These are phyloP conservation scores for Patellaria atrata DNA, from an alignment of 495 filamentous ascomycete genomes.

Conservation along the genomic window DNA sequence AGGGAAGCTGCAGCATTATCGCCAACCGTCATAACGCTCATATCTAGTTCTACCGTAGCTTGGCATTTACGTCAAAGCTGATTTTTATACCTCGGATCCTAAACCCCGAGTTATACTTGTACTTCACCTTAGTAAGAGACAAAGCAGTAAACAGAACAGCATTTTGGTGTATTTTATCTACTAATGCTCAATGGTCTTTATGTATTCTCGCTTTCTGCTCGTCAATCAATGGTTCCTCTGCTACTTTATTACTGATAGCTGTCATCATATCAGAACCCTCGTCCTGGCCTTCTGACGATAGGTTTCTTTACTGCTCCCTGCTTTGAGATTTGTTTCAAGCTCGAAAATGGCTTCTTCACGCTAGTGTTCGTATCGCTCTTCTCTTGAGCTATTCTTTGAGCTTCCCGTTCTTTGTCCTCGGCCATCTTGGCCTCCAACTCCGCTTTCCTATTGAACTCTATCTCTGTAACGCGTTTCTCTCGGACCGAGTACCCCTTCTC, in stretches of 20 bases:
- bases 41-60: too few relatives aligned
- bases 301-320: constrained; percentile 28
- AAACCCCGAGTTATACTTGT: too few relatives aligned
- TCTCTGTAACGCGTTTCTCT: constrained; percentile 80
- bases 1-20: too few relatives aligned
- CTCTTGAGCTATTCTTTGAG: constrained; percentile 37
- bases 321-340: constrained; percentile 19
- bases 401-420: constrained; percentile 56
- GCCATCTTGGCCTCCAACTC: constrained; percentile 92
- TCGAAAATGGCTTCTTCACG: constrained; percentile 12
- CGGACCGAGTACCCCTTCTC: constrained; percentile 91
- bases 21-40: too few relatives aligned
- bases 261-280: constrained; percentile 20
- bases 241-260: constrained; percentile 1
- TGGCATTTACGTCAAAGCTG: too few relatives aligned
- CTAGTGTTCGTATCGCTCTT: constrained; percentile 28
- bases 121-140: too few relatives aligned
- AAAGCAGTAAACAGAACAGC: too few relatives aligned
- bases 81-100: too few relatives aligned
- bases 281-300: constrained; percentile 22
- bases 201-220: too few relatives aligned
- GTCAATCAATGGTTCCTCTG: neutral
- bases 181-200: too few relatives aligned
- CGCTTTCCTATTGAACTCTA: constrained; percentile 88
- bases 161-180: too few relatives aligned